These are phyloP conservation scores for Clavispora fructus DNA, from an alignment of 805 yeast genomes.

Conservation along the genomic window DNA sequence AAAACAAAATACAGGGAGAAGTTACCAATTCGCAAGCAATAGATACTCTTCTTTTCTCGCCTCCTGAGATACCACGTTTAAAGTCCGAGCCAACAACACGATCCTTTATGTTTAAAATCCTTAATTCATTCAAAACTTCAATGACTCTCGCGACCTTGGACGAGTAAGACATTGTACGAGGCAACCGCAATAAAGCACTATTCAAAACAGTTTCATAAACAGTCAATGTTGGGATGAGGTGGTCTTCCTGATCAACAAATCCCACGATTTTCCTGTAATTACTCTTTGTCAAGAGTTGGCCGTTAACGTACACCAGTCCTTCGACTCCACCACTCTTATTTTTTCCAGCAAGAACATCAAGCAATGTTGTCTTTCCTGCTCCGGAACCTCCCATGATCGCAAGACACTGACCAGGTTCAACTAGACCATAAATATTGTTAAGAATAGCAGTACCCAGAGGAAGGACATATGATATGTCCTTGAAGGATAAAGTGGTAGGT, in stretches of 20 bases:
- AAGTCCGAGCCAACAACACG: slow-evolving; percentile 84
- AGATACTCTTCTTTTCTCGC: slow-evolving; percentile 87
- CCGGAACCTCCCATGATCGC: slow-evolving; percentile 99
- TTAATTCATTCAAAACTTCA: slow-evolving; percentile 79
- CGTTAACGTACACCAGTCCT: slow-evolving; percentile 77
- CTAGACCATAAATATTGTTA: slow-evolving; percentile 64
- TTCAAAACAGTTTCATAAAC: slow-evolving; percentile 94
- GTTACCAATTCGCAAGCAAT: slow-evolving; percentile 93
- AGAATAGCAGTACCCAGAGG: slow-evolving; percentile 48
- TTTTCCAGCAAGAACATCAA: slow-evolving; percentile 88
- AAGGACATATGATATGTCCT: slow-evolving; percentile 58
- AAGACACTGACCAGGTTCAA: slow-evolving; percentile 79
- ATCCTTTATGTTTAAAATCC: slow-evolving; percentile 80
- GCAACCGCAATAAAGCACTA: slow-evolving; percentile 84
- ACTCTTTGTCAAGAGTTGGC: slow-evolving; percentile 40
- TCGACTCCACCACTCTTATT: slow-evolving; percentile 65
- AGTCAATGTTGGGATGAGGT: slow-evolving; percentile 83
- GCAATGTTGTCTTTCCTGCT: slow-evolving; percentile 92
- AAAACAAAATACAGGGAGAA: slow-evolving; percentile 72
- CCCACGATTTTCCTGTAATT: slow-evolving; percentile 71
- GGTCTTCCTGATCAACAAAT: slow-evolving; percentile 95
- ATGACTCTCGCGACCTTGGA: slow-evolving; percentile 75
- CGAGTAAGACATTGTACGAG: slow-evolving; percentile 66
- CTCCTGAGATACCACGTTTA: slow-evolving; percentile 89
- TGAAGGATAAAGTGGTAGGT: slow-evolving; percentile 75